Conservation (phyloP, 805 yeast species). For the Spathaspora sp. region DNA sequence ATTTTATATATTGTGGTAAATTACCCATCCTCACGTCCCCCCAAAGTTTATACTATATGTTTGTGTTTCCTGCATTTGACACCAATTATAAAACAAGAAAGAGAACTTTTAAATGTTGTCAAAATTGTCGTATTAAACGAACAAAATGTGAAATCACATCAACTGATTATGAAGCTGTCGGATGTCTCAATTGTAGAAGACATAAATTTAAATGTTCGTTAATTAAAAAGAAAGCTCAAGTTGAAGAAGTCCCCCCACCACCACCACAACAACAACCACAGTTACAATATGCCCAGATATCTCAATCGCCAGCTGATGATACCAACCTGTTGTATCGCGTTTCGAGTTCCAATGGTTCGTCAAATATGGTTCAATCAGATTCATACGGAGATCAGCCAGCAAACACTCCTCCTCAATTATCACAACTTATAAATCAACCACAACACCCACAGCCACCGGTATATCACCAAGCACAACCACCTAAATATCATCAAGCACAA, state of each 20-base stretch:
- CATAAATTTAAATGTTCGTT: slow-evolving; percentile 18
- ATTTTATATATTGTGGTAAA: not conserved
- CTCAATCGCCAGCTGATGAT: not conserved
- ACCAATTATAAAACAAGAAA: slow-evolving; percentile 30
- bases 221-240: slow-evolving; percentile 2
- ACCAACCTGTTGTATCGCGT: not conserved
- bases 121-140: slow-evolving; percentile 24
- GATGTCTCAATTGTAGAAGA: slow-evolving; percentile 26
- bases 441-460: not conserved
- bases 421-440: not conserved
- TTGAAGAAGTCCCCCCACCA: not conserved
- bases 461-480: not conserved
- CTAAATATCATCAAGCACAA: not conserved
- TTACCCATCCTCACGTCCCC: too few relatives aligned
- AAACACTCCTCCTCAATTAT: not conserved
- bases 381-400: not conserved
- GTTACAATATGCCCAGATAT: not conserved
- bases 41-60: too few relatives aligned
- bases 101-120: slow-evolving; percentile 32
- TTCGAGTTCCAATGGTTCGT: not conserved
- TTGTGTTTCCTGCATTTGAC: slow-evolving; percentile 35
- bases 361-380: not conserved
- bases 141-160: slow-evolving; percentile 25
- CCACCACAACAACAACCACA: slow-evolving; percentile 2
- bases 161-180: slow-evolving; percentile 20